Percentiles rank a stretch among this genome's conserved stretches.
Evolutionary conservation across 352 stramenopile genomes (phyloP).

Genomic region (Globisporangium paddicum): DNA sequence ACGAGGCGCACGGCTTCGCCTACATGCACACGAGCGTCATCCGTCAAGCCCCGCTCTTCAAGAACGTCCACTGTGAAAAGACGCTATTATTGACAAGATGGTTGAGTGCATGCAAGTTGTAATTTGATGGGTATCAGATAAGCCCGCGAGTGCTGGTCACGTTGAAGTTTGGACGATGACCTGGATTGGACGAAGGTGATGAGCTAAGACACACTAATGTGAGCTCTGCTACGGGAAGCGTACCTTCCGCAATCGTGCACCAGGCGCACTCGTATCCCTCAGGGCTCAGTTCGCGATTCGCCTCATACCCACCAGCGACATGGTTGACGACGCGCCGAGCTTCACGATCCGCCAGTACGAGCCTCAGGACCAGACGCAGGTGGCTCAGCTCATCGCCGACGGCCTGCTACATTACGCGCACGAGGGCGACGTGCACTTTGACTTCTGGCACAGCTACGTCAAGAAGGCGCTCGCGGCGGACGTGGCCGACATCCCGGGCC

Average conservation of each 20-base stretch:
- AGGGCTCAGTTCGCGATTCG: neutral
- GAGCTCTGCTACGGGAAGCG: too few relatives aligned
- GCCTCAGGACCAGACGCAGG: neutral
- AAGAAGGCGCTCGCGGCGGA: constrained; percentile 3
- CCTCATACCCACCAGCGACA: neutral
- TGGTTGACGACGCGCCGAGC: neutral
- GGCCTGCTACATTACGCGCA: constrained; percentile 11
- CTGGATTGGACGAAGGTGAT: neutral
- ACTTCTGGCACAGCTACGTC: neutral
- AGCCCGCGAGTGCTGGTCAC: neutral
- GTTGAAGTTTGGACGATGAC: neutral
- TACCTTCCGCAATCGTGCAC: too few relatives aligned
- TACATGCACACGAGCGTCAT: neutral
- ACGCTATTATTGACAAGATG: neutral
- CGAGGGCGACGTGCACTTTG: neutral
- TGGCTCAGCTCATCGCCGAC: constrained; percentile 7
- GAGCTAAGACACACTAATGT: too few relatives aligned
- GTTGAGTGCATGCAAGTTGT: too few relatives aligned
- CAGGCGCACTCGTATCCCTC: too few relatives aligned
- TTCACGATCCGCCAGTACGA: constrained; percentile 13
- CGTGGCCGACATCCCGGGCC: constrained; percentile 5
- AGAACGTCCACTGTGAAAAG: neutral
- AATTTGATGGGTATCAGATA: neutral
- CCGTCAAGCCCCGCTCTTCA: neutral
- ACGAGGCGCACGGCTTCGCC: constrained; percentile 2